These are phyloP conservation scores for Helianthus tuberosus DNA, from an alignment of 129 eudicot genomes.

Conservation along the genomic window DNA sequence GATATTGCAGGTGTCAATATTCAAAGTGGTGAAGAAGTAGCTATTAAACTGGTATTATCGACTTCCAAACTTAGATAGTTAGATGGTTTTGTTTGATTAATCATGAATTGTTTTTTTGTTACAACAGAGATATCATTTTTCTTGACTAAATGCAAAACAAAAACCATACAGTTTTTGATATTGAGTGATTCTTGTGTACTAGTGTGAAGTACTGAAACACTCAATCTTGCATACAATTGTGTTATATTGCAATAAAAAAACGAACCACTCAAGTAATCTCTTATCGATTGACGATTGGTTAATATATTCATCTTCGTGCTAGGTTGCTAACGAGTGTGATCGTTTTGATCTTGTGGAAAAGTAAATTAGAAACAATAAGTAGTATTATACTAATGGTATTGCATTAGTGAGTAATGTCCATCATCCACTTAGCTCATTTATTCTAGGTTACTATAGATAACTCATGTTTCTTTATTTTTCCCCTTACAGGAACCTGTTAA, in stretches of 20 bases:
- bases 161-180: background rate
- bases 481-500: slow-evolving; percentile 61
- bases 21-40: slow-evolving; percentile 96
- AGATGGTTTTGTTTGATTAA: background rate
- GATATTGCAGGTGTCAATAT: slow-evolving; percentile 74
- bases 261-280: background rate
- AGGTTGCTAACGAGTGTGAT: background rate
- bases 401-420: no score
- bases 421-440: no score
- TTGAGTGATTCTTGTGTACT: background rate
- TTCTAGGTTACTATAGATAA: background rate
- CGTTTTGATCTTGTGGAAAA: background rate
- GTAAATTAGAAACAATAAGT: background rate
- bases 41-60: slow-evolving; percentile 76
- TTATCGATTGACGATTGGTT: background rate
- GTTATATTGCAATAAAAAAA: slow-evolving; percentile 8
- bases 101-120: slow-evolving; percentile 2
- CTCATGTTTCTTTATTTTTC: background rate
- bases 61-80: slow-evolving; percentile 10
- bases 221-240: slow-evolving; percentile 2
- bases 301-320: background rate
- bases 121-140: background rate
- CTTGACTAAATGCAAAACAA: slow-evolving; percentile 10
- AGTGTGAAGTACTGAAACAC: background rate
- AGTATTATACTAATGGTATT: no score